A percentile compares a stretch with the other conserved stretches of the same genome.
Conservation (phyloP, 805 yeast species). For the Lachancea mirantina region DNA sequence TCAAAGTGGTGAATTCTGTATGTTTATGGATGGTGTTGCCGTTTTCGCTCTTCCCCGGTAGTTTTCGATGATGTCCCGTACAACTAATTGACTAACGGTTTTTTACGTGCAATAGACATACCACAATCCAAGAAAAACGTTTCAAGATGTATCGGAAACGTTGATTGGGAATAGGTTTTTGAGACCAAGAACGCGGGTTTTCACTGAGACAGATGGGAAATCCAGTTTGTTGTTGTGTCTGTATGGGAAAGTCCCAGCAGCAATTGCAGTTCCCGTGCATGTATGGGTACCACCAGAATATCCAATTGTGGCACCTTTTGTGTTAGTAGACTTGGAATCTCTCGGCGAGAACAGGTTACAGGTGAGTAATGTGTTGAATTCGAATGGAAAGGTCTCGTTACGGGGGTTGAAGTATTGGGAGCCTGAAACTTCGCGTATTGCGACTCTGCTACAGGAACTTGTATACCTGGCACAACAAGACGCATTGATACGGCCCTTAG, state of each 20-base stretch:
- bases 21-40: constrained; percentile 9
- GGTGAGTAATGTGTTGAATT: constrained; percentile 62
- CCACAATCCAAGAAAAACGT: constrained; percentile 46
- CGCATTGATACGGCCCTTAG: no score
- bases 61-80: not conserved
- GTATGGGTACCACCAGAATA: constrained; percentile 73
- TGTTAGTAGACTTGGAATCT: constrained; percentile 46
- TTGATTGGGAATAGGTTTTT: constrained; percentile 47
- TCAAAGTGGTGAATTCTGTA: constrained; percentile 46
- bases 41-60: not conserved
- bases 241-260: constrained; percentile 44
- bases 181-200: constrained; percentile 62
- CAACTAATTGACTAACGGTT: constrained; percentile 11
- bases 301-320: constrained; percentile 63
- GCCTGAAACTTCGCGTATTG: constrained; percentile 13
- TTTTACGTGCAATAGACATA: no score
- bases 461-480: no score
- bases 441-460: constrained; percentile 13
- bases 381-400: constrained; percentile 64
- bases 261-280: constrained; percentile 49
- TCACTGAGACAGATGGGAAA: constrained; percentile 50
- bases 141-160: constrained; percentile 48
- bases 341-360: constrained; percentile 38
- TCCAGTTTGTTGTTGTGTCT: constrained; percentile 55
- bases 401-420: constrained; percentile 62